phyloP scores from a whole-genome alignment of 352 stramenopile species.

The Phytophthora brassicae region DNA sequence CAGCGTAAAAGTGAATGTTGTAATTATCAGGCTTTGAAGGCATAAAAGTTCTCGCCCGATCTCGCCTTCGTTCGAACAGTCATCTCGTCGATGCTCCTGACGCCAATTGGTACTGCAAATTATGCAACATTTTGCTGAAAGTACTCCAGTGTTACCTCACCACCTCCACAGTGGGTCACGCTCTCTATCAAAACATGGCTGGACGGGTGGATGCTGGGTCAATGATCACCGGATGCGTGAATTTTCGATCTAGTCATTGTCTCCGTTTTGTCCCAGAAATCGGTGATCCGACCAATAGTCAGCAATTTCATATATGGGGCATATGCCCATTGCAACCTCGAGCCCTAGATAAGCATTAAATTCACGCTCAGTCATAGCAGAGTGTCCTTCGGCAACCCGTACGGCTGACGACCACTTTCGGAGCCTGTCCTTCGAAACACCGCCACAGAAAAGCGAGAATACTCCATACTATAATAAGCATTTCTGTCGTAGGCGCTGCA shows the following conservation, averaged over 20 bases:
- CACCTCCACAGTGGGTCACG: neutral
- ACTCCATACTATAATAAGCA: too few relatives aligned
- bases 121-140: conserved; percentile 6
- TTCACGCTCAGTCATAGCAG: neutral
- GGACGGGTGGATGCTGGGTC: too few relatives aligned
- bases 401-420: too few relatives aligned
- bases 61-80: conserved; percentile 3
- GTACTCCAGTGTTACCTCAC: neutral
- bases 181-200: neutral
- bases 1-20: conserved; percentile 12
- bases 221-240: neutral
- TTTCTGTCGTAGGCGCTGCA: too few relatives aligned
- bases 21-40: conserved; percentile 10
- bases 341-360: neutral
- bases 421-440: too few relatives aligned
- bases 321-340: neutral
- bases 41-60: neutral
- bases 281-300: neutral
- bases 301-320: neutral
- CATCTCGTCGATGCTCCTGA: conserved; percentile 16
- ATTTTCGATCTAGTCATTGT: conserved; percentile 7
- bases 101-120: conserved; percentile 1
- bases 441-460: too few relatives aligned
- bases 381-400: too few relatives aligned
- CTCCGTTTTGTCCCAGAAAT: conserved; percentile 7